Evolutionary conservation across 2,329 filamentous ascomycete species (phyloP), one percentile per base, ranked within the genome.

Genomic region (Pseudocercospora fijiensis): DNA sequence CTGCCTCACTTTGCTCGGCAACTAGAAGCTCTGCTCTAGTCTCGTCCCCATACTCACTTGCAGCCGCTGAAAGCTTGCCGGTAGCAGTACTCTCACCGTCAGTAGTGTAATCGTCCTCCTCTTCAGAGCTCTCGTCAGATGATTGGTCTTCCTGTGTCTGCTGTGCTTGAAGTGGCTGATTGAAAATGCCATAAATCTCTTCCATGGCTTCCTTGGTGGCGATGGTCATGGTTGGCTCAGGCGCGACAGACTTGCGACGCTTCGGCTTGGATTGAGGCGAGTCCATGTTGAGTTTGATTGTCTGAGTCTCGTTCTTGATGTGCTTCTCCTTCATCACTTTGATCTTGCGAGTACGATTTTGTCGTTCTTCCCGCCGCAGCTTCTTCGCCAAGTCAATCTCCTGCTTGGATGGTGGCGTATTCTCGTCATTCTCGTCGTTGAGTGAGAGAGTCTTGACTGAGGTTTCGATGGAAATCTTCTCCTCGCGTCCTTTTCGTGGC

Each of bases 131-230:
- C 1, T 61, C 49, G 68, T 90, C 83, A 28, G 86, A 85, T 62
- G 82, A 86, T 16, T 86, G 85, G 61, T 82, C 90, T 52, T 89
- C 87, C 0, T 78, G 75, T 43, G 78, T 75, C 30, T 79, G 78
- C 1, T 78, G 77, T 33, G 80, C 79, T 66, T 84, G 83, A 37
- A 94, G 77, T 1, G 95, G 94, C 63, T 95, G 90, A 73, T 95
- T 98, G 79, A 98, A 99, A 55, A 99, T 91, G 63, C 92, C 92
- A 73, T 98, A 98, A 58, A 99, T 97, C 71, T 99, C 95, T 71
- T 98, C 93, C 66, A 94, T 97, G 4, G 95, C 95, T 68, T 95
- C 94, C 71, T 87, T 91, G 11, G 95, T 99, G 74, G 98, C 92
- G 69, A 99, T 86, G 0, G 95, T 99, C 93, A 99, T 97, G 1